A percentile compares a stretch with the other conserved stretches of the same genome.
phyloP scores from a whole-genome alignment of 371 early-diverging fungal species.

The Nematocida ironsii region DNA sequence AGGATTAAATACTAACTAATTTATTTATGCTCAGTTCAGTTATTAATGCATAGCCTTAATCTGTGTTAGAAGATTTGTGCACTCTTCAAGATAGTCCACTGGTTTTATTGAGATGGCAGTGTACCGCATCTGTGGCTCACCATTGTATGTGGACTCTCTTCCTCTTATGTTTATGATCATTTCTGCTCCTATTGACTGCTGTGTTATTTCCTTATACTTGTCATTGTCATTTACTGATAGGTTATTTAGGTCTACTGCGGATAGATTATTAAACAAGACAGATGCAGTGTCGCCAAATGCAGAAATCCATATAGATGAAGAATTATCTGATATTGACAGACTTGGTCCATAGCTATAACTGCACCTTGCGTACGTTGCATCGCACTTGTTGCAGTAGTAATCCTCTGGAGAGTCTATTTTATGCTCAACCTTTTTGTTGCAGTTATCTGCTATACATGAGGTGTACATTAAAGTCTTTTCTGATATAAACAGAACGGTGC shows the following conservation, averaged over 20 bases:
- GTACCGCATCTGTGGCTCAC: constrained; percentile 20
- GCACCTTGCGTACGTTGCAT: constrained; percentile 73
- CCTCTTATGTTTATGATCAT: constrained; percentile 18
- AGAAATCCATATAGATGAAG: constrained; percentile 77
- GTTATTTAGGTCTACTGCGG: constrained; percentile 68
- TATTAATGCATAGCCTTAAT: neutral
- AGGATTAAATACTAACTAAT: no score
- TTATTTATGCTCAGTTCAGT: neutral
- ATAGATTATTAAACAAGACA: constrained; percentile 75
- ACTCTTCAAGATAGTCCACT: constrained; percentile 25
- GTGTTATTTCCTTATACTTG: constrained; percentile 3
- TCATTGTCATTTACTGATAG: neutral
- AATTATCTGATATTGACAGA: constrained; percentile 75
- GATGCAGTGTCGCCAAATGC: constrained; percentile 79
- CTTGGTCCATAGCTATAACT: constrained; percentile 73
- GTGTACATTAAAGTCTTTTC: constrained; percentile 75
- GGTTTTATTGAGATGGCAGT: neutral
- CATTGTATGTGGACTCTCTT: constrained; percentile 12
- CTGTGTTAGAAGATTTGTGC: neutral
- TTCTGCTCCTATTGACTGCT: neutral
- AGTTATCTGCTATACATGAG: constrained; percentile 77
- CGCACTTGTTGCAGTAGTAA: constrained; percentile 85
- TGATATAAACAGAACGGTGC: constrained; percentile 72
- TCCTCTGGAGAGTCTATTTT: constrained; percentile 63
- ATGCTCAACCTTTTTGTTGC: constrained; percentile 78